Percentiles rank a stretch among this genome's conserved stretches.
Evolutionary conservation across 116 monocot species (phyloP).

Genomic region (Cymodocea nodosa): DNA sequence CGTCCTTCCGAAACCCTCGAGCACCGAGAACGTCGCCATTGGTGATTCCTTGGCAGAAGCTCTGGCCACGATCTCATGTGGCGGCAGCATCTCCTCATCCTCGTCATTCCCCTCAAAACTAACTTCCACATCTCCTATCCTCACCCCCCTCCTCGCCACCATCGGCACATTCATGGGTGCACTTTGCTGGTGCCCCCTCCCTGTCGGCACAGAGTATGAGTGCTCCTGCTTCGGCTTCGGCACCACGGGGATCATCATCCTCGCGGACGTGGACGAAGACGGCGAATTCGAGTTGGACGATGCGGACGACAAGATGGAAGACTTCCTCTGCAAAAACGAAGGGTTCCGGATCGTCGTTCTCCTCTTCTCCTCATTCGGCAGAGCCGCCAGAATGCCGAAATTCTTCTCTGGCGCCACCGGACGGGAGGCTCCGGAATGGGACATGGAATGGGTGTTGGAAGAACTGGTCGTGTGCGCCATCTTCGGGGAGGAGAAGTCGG

Average conservation of each 20-base stretch:
- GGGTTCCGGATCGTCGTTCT: neutral
- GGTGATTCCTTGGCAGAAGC: constrained; percentile 28
- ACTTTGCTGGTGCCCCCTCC: constrained; percentile 27
- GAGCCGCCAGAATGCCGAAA: constrained; percentile 47
- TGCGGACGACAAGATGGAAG: constrained; percentile 9
- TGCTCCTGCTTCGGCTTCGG: constrained; percentile 30
- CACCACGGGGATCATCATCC: constrained; percentile 39
- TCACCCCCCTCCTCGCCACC: constrained; percentile 7
- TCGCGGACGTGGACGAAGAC: constrained; percentile 15
- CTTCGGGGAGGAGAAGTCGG: constrained; percentile 9
- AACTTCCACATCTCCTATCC: neutral
- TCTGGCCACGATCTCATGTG: constrained; percentile 67
- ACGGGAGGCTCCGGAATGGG: constrained; percentile 8
- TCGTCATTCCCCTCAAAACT: constrained; percentile 17
- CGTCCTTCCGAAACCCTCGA: constrained; percentile 70
- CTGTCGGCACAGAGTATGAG: constrained; percentile 7
- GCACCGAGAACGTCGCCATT: constrained; percentile 55
- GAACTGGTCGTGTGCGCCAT: constrained; percentile 1
- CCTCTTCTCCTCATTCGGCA: constrained; percentile 20
- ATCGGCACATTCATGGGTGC: constrained; percentile 48
- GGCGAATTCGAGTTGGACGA: constrained; percentile 24
- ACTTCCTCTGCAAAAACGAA: constrained; percentile 14
- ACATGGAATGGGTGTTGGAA: neutral
- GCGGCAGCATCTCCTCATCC: constrained; percentile 46
- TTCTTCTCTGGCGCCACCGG: constrained; percentile 13